These are phyloP conservation scores for Lactarius evosmus DNA, from an alignment of 768 basidiomycete species.

Conservation along the genomic window DNA sequence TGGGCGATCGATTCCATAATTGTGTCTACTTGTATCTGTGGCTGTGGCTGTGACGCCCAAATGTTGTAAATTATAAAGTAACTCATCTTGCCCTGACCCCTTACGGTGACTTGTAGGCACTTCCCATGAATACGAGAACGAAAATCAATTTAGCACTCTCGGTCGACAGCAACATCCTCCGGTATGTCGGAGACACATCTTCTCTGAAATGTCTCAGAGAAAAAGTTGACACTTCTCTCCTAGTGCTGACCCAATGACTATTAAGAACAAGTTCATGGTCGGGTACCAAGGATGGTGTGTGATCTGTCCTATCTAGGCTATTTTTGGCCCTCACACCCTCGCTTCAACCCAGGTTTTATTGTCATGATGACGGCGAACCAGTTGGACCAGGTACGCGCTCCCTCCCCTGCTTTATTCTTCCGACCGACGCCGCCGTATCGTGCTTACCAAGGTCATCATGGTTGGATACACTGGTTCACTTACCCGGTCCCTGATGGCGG, in stretches of 20 bases:
- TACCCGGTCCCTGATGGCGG: conserved; percentile 67
- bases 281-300: conserved; percentile 86
- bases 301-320: conserved; percentile 27
- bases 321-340: neutral
- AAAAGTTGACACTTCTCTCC: conserved; percentile 10
- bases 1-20: conserved; percentile 7
- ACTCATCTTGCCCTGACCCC: neutral
- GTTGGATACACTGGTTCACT: conserved; percentile 85
- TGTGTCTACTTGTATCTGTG: neutral
- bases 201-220: neutral
- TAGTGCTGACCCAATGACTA: conserved; percentile 68
- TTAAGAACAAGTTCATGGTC: conserved; percentile 80
- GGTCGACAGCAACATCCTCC: conserved; percentile 20
- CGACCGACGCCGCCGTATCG: neutral
- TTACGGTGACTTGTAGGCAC: neutral
- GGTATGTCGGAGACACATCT: conserved; percentile 2
- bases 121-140: neutral
- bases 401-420: neutral
- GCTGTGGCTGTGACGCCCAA: neutral
- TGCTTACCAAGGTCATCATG: conserved; percentile 56
- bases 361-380: conserved; percentile 63
- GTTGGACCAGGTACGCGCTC: conserved; percentile 51
- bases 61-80: neutral
- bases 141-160: conserved; percentile 22
- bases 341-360: conserved; percentile 57